Conservation (phyloP, 2,329 filamentous ascomycete genomes). For the Emergomyces orientalis region DNA sequence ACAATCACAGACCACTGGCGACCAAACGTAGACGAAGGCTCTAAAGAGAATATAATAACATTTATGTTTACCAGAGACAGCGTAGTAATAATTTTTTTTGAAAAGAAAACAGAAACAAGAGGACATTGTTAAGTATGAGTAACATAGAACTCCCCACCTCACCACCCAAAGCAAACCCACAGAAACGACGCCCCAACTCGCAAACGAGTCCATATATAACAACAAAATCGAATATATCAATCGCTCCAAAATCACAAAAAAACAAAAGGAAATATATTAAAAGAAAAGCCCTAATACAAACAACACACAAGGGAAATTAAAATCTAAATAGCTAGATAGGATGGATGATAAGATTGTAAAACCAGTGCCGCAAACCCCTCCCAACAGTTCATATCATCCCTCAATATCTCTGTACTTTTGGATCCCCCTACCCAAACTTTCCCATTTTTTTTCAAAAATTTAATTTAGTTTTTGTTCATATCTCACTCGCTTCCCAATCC, state of each 20-base stretch:
- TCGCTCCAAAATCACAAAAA: background rate
- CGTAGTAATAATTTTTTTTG: too few relatives aligned
- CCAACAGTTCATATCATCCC: background rate
- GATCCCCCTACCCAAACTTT: too few relatives aligned
- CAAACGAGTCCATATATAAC: background rate
- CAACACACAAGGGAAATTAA: background rate
- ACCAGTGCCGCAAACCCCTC: background rate
- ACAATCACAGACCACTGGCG: too few relatives aligned
- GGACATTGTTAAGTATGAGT: too few relatives aligned
- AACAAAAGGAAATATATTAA: background rate
- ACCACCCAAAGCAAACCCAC: background rate
- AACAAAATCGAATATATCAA: background rate
- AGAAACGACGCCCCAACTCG: background rate
- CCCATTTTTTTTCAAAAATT: too few relatives aligned
- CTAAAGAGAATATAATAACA: too few relatives aligned
- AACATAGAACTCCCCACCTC: background rate
- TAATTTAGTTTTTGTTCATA: too few relatives aligned
- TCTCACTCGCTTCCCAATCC: conserved; percentile 5
- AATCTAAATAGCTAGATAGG: background rate
- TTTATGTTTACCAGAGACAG: too few relatives aligned
- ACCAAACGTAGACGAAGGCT: too few relatives aligned
- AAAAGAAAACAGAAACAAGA: too few relatives aligned
- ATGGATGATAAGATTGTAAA: background rate
- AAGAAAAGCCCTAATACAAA: background rate
- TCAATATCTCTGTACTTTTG: background rate